Evolutionary conservation across 441 rosid genomes (phyloP), one percentile per base, ranked within the genome.

Genomic region (Oxalis stricta): DNA sequence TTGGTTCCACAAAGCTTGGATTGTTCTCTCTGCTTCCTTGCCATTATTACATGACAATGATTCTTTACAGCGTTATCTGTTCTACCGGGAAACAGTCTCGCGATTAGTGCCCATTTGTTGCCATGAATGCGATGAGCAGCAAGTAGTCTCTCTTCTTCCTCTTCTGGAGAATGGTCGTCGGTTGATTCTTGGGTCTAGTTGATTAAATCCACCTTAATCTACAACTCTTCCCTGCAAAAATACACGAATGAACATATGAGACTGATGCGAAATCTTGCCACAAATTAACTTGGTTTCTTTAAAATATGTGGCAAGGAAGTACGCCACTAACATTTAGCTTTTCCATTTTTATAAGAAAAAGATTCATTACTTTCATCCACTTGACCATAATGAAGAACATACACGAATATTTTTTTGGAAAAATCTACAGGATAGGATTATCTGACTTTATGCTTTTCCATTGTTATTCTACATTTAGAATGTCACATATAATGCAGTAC

Each of bases 121-220:
- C 84, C 84, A 43, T 71, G 76, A 28, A 73, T 56, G 8, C 65
- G 65, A 33, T 77, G 84, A 29, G 81, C 81, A 10, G 72, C 63
- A 10, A 77, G 76, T 7, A 77, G 70, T 39, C 62, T 73, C 40
- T 64, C 74, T 56, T 71, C 84, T 50, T 73, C 84, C 13, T 77
- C 84, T 28, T 66, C 72, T 8, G n/a, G 69, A 61, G 42, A 77
- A 73, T 8, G 81, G 70, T 35, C 74, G 64, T 52, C 74, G 63
- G 70, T 73, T 77, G 55, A 77, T 77, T 58, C 74, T 61, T 0
- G 84, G 84, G 33, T 77, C 78, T 10, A 77, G 61, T 53, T 77
- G 81, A 51, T 77, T 77, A 66, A 77, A 73, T n/a, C 84, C 84
- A 77, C 52, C 84, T 77, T 55, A 77, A 60, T 47, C 84, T 68